phyloP scores from a whole-genome alignment of 2,329 filamentous ascomycete genomes.

The Pseudogymnoascus sp. region DNA sequence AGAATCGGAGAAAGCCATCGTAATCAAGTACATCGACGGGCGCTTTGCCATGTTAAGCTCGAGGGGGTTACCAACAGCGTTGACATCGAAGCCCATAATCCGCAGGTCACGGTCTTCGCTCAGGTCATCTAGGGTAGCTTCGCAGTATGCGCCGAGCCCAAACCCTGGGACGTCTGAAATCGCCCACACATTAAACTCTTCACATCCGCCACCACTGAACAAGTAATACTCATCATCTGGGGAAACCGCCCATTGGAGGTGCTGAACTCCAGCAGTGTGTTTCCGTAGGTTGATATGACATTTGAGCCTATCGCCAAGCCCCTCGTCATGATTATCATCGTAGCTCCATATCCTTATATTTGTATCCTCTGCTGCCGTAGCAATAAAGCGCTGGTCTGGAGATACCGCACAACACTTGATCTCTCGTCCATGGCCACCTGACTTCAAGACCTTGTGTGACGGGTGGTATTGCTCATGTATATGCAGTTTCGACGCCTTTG shows the following conservation, averaged over 20 bases:
- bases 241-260: slow-evolving; percentile 58
- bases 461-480: slow-evolving; percentile 32
- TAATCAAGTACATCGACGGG: slow-evolving; percentile 45
- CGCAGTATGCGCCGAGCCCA: slow-evolving; percentile 48
- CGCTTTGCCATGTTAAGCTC: neutral
- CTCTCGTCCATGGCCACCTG: slow-evolving; percentile 78
- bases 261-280: slow-evolving; percentile 77
- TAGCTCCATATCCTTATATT: slow-evolving; percentile 65
- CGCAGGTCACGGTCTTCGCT: slow-evolving; percentile 57
- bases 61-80: slow-evolving; percentile 4
- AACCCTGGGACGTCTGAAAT: slow-evolving; percentile 41
- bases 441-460: slow-evolving; percentile 45
- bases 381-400: slow-evolving; percentile 38
- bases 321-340: slow-evolving; percentile 25
- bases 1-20: slow-evolving; percentile 78
- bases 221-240: slow-evolving; percentile 42
- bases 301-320: slow-evolving; percentile 12
- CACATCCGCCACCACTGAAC: slow-evolving; percentile 78
- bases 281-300: slow-evolving; percentile 61
- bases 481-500: slow-evolving; percentile 52
- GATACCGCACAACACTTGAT: slow-evolving; percentile 57
- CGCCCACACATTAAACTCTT: slow-evolving; percentile 85
- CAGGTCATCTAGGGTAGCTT: slow-evolving; percentile 45
- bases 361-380: slow-evolving; percentile 65
- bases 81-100: slow-evolving; percentile 72